Conservation (phyloP, 768 basidiomycete species). For the Butyriboletus loyo region DNA sequence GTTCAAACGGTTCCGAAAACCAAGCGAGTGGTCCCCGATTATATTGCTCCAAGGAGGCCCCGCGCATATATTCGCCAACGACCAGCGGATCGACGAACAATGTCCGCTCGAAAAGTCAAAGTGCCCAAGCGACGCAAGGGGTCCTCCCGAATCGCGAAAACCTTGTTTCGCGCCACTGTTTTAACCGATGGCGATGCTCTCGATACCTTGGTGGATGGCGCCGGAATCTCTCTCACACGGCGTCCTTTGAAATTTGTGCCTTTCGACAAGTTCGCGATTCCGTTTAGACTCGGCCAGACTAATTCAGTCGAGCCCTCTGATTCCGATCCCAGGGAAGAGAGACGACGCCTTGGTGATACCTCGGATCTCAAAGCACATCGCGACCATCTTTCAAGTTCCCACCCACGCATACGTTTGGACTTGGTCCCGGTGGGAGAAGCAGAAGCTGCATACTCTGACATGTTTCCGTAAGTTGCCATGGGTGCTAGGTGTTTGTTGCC, state of each 20-base stretch:
- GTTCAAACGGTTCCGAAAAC: neutral
- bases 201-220: conserved; percentile 10
- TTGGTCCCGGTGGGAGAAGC: conserved; percentile 28
- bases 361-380: neutral
- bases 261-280: conserved; percentile 18
- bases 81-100: neutral
- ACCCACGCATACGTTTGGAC: conserved; percentile 17
- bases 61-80: conserved; percentile 21
- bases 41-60: neutral
- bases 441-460: conserved; percentile 23
- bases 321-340: neutral
- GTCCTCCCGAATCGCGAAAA: conserved; percentile 7
- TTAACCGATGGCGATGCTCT: conserved; percentile 25
- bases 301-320: neutral
- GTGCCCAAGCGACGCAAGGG: neutral
- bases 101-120: neutral
- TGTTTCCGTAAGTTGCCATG: conserved; percentile 24
- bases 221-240: conserved; percentile 10
- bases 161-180: conserved; percentile 27
- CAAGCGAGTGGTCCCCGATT: neutral
- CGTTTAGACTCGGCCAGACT: neutral
- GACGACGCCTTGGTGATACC: neutral
- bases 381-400: neutral
- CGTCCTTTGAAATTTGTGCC: conserved; percentile 30
- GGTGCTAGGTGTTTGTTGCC: neutral